Conservation (phyloP, 1,139 yeast species). For the Yueomyces sp. region DNA sequence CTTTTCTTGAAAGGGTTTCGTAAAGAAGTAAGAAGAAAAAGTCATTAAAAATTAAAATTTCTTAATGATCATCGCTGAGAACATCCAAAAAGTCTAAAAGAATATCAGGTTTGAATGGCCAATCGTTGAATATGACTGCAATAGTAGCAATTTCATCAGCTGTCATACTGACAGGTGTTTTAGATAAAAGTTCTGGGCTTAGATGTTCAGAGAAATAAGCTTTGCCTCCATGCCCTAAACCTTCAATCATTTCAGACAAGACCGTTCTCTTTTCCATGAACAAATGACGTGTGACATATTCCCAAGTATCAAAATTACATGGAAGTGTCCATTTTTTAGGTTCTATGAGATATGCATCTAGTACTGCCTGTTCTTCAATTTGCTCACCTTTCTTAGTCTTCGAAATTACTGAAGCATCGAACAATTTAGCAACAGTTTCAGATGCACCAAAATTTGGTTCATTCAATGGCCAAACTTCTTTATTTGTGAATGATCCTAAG, state of each 20-base stretch:
- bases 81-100: constrained; percentile 17
- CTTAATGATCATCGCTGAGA: not conserved
- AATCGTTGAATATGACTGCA: constrained; percentile 44
- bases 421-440: too few relatives aligned
- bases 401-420: too few relatives aligned
- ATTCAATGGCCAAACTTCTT: too few relatives aligned
- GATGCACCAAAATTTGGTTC: too few relatives aligned
- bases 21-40: too few relatives aligned
- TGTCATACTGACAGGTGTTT: constrained; percentile 40
- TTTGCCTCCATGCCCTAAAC: constrained; percentile 73
- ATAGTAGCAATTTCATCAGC: constrained; percentile 37
- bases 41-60: too few relatives aligned
- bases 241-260: constrained; percentile 35
- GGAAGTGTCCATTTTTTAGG: not conserved
- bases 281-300: constrained; percentile 53
- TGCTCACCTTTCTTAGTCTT: too few relatives aligned
- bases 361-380: too few relatives aligned
- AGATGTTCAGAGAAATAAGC: constrained; percentile 40
- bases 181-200: constrained; percentile 27
- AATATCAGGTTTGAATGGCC: constrained; percentile 82
- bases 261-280: constrained; percentile 42
- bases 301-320: constrained; percentile 47
- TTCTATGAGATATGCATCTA: too few relatives aligned
- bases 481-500: constrained; percentile 24
- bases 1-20: too few relatives aligned